Evolutionary conservation across 177 flowering plant genomes (phyloP).

Genomic region (Tripterygium wilfordii): DNA sequence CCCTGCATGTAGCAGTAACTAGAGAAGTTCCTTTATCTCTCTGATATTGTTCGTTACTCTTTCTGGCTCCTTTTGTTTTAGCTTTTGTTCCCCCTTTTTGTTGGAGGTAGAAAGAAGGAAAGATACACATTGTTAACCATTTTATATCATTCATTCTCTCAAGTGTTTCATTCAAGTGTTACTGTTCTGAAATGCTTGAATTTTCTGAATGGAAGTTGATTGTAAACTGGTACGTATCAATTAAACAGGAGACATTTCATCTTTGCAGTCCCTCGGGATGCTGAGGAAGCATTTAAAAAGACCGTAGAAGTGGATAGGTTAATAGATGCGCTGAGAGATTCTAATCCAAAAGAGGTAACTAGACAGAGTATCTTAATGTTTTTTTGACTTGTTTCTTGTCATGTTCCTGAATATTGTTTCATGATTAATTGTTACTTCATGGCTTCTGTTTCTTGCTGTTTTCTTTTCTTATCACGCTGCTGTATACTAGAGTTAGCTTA

Average conservation of each 20-base stretch:
- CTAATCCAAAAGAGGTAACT: conserved; percentile 71
- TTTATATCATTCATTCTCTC: too few relatives aligned
- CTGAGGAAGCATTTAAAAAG: conserved; percentile 73
- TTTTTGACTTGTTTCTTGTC: neutral
- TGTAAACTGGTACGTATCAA: conserved; percentile 36
- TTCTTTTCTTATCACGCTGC: neutral
- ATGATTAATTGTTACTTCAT: too few relatives aligned
- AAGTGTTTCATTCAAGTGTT: neutral
- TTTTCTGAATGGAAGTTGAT: conserved; percentile 17
- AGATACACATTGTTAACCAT: too few relatives aligned
- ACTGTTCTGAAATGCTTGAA: neutral
- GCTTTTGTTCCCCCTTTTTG: too few relatives aligned
- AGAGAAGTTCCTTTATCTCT: too few relatives aligned
- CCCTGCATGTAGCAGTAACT: too few relatives aligned
- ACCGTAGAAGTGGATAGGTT: conserved; percentile 83
- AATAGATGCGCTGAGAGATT: conserved; percentile 72
- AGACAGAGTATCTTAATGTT: neutral
- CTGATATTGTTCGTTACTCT: too few relatives aligned
- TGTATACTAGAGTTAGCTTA: neutral
- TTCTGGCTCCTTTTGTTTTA: too few relatives aligned
- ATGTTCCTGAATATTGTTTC: too few relatives aligned
- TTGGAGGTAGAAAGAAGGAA: too few relatives aligned
- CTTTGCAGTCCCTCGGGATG: conserved; percentile 78
- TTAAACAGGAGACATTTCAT: conserved; percentile 85
- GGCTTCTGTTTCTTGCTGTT: neutral